Conservation (phyloP, 257 asterid species). For the Nicotiana obtusifolia region DNA sequence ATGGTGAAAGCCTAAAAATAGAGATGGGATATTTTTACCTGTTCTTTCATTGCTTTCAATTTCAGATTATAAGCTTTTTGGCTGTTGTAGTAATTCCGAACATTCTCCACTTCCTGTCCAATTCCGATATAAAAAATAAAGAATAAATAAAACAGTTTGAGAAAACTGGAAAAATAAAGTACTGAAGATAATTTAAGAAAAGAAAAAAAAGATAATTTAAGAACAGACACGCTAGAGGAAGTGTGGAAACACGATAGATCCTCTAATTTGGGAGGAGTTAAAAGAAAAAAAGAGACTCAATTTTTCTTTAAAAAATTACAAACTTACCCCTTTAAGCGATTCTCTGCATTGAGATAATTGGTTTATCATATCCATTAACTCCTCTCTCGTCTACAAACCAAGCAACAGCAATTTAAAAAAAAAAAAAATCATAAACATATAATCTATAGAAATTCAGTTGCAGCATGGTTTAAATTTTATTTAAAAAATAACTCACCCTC, state of each 20-base stretch:
- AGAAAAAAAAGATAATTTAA: slow-evolving; percentile 5
- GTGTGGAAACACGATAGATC: too few relatives aligned
- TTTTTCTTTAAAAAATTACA: not conserved
- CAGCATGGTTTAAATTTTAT: too few relatives aligned
- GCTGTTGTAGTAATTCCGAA: slow-evolving; percentile 20
- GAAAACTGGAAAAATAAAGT: not conserved
- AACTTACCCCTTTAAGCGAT: slow-evolving; percentile 38
- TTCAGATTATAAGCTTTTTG: slow-evolving; percentile 30
- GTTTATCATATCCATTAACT: slow-evolving; percentile 22
- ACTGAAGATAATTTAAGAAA: not conserved
- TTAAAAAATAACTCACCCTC: not conserved
- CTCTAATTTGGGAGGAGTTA: too few relatives aligned
- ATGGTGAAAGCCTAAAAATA: not conserved
- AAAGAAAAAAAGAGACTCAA: not conserved
- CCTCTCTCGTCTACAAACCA: slow-evolving; percentile 37
- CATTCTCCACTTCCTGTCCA: slow-evolving; percentile 25
- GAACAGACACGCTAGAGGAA: too few relatives aligned
- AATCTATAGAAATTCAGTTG: not conserved
- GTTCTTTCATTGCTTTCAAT: slow-evolving; percentile 33
- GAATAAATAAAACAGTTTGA: not conserved
- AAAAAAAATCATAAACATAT: not conserved
- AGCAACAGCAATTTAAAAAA: not conserved
- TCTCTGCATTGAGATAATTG: slow-evolving; percentile 37
- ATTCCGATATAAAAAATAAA: not conserved
- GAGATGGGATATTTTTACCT: slow-evolving; percentile 24